These are phyloP conservation scores for Ceratopteris richardii DNA, from an alignment of 75 land plant genomes.

Conservation along the genomic window DNA sequence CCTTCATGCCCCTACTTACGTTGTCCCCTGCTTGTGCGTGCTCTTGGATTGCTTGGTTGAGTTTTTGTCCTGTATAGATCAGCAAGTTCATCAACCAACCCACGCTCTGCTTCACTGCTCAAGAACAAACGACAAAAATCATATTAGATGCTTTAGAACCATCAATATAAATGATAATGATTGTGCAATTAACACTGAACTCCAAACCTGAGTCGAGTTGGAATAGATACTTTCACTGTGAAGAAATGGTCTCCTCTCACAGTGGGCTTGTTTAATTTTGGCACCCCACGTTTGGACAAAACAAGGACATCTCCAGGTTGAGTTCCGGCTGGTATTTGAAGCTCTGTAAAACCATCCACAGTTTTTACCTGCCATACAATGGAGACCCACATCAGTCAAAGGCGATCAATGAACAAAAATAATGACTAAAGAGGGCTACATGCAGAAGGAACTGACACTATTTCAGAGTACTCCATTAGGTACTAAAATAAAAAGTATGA, in stretches of 20 bases:
- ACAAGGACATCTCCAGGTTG: constrained; percentile 95
- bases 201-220: constrained; percentile 69
- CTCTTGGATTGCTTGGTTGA: constrained; percentile 11
- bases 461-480: too few species aligned
- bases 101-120: constrained; percentile 50
- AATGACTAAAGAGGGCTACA: too few species aligned
- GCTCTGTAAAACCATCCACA: constrained; percentile 69
- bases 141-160: neutral
- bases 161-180: neutral
- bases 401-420: too few species aligned
- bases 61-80: constrained; percentile 31
- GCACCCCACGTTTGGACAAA: constrained; percentile 75
- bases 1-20: neutral
- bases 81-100: constrained; percentile 56
- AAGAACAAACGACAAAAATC: neutral
- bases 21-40: neutral
- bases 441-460: too few species aligned
- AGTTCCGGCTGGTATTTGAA: constrained; percentile 85
- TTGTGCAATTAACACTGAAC: neutral
- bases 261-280: constrained; percentile 74
- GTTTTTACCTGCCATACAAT: constrained; percentile 96
- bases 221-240: constrained; percentile 74
- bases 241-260: constrained; percentile 91
- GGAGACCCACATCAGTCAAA: too few species aligned
- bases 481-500: too few species aligned